These are phyloP conservation scores for Byssoonygena ceratinophila DNA, from an alignment of 2,329 filamentous ascomycete genomes.

Conservation along the genomic window DNA sequence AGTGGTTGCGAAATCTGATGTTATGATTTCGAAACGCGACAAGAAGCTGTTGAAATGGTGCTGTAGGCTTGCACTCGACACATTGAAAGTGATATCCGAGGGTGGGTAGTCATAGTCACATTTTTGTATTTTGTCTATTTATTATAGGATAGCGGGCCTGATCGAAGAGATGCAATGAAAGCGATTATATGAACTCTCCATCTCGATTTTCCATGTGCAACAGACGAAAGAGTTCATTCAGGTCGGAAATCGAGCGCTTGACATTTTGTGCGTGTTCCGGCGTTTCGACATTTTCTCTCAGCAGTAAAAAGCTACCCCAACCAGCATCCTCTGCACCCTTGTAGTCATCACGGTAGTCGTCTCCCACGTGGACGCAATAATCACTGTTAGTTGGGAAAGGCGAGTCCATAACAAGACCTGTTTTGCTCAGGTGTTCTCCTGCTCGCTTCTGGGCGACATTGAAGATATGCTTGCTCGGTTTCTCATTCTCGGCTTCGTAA, in stretches of 20 bases:
- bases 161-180: neutral
- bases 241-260: neutral
- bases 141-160: neutral
- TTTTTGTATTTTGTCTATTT: neutral
- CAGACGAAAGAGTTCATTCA: neutral
- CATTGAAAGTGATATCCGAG: slow-evolving; percentile 29
- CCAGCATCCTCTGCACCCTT: slow-evolving; percentile 30
- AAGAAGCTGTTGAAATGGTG: slow-evolving; percentile 42
- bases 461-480: slow-evolving; percentile 34
- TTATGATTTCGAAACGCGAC: slow-evolving; percentile 42
- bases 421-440: slow-evolving; percentile 5
- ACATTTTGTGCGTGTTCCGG: neutral
- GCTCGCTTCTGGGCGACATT: slow-evolving; percentile 30
- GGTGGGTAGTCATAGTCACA: slow-evolving; percentile 2
- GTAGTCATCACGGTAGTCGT: slow-evolving; percentile 37
- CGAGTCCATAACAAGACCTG: neutral
- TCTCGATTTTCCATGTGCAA: neutral
- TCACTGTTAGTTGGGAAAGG: slow-evolving; percentile 18
- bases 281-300: slow-evolving; percentile 10
- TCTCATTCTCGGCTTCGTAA: slow-evolving; percentile 39
- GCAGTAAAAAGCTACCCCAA: slow-evolving; percentile 25
- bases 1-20: slow-evolving; percentile 56
- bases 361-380: slow-evolving; percentile 35
- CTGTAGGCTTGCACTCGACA: slow-evolving; percentile 33
- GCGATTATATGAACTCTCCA: neutral